phyloP scores from a whole-genome alignment of 1,139 yeast genomes.

The Debaryomyces psychrophilus region DNA sequence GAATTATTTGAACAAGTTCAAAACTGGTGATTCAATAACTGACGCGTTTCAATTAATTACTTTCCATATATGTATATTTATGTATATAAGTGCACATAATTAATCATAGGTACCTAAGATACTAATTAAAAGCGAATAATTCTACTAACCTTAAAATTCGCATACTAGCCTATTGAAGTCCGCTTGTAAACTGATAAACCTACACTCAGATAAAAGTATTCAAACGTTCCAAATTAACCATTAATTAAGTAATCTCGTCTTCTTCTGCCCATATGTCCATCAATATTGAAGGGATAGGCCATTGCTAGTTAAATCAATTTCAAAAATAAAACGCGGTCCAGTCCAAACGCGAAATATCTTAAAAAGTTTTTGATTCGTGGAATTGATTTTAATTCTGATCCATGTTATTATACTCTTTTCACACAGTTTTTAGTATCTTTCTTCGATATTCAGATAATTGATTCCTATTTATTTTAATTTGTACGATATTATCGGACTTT shows the following conservation, averaged over 20 bases:
- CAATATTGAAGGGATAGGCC: background rate
- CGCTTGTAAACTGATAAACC: background rate
- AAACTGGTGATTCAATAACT: slow-evolving; percentile 30
- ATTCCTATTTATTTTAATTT: background rate
- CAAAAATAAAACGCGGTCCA: slow-evolving; percentile 3
- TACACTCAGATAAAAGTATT: background rate
- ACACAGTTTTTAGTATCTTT: background rate
- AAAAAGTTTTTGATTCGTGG: background rate
- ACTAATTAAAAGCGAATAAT: no score
- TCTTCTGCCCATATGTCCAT: background rate
- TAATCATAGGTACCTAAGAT: no score
- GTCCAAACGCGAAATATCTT: background rate
- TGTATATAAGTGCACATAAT: no score
- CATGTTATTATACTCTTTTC: background rate
- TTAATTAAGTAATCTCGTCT: background rate
- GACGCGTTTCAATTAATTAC: no score
- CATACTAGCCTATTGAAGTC: background rate
- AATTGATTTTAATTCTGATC: background rate
- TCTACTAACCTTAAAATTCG: no score
- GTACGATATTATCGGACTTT: background rate
- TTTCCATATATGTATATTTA: background rate
- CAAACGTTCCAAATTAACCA: background rate
- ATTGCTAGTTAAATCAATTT: background rate
- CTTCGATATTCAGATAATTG: background rate
- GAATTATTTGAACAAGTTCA: slow-evolving; percentile 48